These are phyloP conservation scores for Colletotrichum limetticola DNA, from an alignment of 2,329 filamentous ascomycete species.

Conservation along the genomic window DNA sequence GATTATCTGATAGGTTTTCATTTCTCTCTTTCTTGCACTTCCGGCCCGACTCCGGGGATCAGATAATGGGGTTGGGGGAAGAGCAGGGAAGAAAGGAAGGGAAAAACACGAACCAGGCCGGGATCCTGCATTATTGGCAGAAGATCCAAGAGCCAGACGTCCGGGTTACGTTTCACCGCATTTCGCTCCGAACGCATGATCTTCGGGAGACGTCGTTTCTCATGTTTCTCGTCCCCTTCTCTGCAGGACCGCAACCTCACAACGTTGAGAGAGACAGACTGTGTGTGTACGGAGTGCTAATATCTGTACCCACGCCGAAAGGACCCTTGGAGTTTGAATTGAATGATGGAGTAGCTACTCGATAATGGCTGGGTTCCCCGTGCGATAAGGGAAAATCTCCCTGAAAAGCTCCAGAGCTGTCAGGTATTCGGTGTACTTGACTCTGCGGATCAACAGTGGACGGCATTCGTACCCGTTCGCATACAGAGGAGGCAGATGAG, in stretches of 20 bases:
- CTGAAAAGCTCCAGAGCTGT: not conserved
- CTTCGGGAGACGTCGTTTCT: not conserved
- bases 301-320: not conserved
- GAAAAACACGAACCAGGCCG: not conserved
- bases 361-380: not conserved
- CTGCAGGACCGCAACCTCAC: not conserved
- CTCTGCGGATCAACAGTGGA: not conserved
- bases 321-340: not conserved
- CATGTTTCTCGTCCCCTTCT: not conserved
- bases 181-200: constrained; percentile 20
- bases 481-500: not conserved
- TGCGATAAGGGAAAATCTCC: not conserved
- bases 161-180: constrained; percentile 27
- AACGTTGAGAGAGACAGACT: not conserved
- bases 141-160: constrained; percentile 22
- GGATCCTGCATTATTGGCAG: not conserved
- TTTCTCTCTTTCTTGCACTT: not conserved
- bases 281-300: no score
- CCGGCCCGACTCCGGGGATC: not conserved
- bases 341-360: not conserved
- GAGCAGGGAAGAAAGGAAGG: not conserved
- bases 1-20: not conserved
- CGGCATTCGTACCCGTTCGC: no score
- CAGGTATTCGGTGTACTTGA: not conserved
- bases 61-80: not conserved